Conservation (phyloP, 2,329 filamentous ascomycete species). For the Endoconidiophora polonica region DNA sequence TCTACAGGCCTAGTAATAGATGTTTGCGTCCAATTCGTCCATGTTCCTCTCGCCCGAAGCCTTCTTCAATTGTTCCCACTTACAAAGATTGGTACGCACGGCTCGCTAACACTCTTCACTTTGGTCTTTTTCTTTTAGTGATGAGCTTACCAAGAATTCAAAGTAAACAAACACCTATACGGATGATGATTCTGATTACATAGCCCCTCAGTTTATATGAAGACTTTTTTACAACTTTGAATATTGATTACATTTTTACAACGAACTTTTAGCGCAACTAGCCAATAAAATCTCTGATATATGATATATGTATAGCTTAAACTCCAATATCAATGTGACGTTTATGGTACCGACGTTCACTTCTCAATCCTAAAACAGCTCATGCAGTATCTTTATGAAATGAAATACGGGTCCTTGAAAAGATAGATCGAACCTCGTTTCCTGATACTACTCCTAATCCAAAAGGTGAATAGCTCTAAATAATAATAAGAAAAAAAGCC, state of each 20-base stretch:
- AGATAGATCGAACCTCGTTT: conserved; percentile 1
- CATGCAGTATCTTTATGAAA: no score
- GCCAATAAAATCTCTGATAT: no score
- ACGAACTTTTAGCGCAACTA: no score
- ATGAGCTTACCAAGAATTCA: conserved; percentile 58
- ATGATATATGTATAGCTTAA: no score
- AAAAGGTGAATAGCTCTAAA: neutral
- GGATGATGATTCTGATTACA: no score
- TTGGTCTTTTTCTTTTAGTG: conserved; percentile 29
- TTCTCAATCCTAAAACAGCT: no score
- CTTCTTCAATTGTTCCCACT: neutral
- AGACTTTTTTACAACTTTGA: no score
- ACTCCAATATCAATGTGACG: no score
- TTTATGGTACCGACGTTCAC: no score
- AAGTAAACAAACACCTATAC: conserved; percentile 26
- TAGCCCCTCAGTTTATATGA: no score
- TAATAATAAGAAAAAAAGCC: neutral
- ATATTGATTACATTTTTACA: no score
- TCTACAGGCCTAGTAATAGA: no score
- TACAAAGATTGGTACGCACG: neutral
- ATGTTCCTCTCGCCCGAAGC: neutral
- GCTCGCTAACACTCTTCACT: neutral
- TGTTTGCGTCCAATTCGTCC: neutral
- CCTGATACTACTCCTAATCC: conserved; percentile 1
- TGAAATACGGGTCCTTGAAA: neutral